Conservation (phyloP, 2,329 filamentous ascomycete genomes). For the Monosporascus cannonballus region DNA sequence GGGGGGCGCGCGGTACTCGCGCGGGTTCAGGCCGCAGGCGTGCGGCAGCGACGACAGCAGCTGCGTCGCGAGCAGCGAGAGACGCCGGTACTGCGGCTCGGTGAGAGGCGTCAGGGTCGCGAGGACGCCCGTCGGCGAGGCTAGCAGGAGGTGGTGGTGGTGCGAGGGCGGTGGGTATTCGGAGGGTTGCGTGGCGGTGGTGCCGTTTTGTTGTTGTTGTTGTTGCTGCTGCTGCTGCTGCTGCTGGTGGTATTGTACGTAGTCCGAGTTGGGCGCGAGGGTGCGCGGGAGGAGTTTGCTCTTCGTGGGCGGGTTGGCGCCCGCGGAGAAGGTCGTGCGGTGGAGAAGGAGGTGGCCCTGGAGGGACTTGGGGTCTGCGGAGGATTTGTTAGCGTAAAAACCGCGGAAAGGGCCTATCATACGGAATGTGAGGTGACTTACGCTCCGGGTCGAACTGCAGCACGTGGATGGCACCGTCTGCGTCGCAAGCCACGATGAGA, state of each 20-base stretch:
- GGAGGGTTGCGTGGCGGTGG: constrained; percentile 23
- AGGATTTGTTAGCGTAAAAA: constrained; percentile 16
- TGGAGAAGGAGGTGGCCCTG: constrained; percentile 83
- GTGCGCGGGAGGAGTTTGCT: constrained; percentile 72
- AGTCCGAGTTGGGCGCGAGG: constrained; percentile 34
- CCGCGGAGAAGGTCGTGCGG: constrained; percentile 80
- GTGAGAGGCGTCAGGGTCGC: constrained; percentile 70
- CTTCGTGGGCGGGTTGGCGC: constrained; percentile 67
- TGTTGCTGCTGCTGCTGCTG: constrained; percentile 14
- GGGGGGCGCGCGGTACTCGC: constrained; percentile 61
- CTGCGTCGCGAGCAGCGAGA: constrained; percentile 76
- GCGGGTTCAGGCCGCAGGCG: constrained; percentile 74
- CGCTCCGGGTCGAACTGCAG: constrained; percentile 93
- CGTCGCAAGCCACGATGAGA: constrained; percentile 76
- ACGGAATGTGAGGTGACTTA: constrained; percentile 39
- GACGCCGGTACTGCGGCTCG: constrained; percentile 76
- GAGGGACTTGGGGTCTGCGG: constrained; percentile 80
- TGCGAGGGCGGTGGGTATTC: constrained; percentile 22
- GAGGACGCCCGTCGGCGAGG: constrained; percentile 70
- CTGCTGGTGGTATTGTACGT: constrained; percentile 16
- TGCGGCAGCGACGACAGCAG: constrained; percentile 71
- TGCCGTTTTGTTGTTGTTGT: constrained; percentile 17
- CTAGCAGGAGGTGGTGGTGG: constrained; percentile 54
- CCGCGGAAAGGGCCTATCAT: not conserved
- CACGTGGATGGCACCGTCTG: constrained; percentile 79